Evolutionary conservation across 2,329 filamentous ascomycete genomes (phyloP).

Genomic region (Talaromyces albobiverticillius): DNA sequence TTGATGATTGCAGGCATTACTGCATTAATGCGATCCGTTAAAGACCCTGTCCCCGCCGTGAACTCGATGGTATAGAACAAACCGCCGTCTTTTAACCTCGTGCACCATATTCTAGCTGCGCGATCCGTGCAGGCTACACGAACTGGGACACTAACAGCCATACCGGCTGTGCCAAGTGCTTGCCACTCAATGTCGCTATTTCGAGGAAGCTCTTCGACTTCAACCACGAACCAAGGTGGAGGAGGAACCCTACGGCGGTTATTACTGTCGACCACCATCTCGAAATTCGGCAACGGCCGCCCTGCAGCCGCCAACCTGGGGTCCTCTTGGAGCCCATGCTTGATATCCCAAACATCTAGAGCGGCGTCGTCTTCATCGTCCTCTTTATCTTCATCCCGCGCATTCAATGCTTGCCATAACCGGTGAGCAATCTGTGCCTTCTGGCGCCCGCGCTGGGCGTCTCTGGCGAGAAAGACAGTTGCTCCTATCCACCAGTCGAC

Average conservation of each 20-base stretch:
- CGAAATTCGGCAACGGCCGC: constrained; percentile 26
- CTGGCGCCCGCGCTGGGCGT: constrained; percentile 25
- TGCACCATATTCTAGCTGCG: constrained; percentile 19
- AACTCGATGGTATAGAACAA: constrained; percentile 32
- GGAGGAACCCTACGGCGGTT: constrained; percentile 52
- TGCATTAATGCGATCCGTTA: constrained; percentile 24
- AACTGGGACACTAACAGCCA: constrained; percentile 20
- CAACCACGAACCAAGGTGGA: constrained; percentile 66
- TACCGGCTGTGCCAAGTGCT: constrained; percentile 56
- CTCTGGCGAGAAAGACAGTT: constrained; percentile 67
- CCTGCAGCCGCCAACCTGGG: constrained; percentile 26
- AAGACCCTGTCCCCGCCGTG: constrained; percentile 11
- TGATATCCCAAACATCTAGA: constrained; percentile 50
- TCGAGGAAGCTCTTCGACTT: constrained; percentile 75
- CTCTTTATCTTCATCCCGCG: constrained; percentile 28
- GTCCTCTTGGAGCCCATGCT: constrained; percentile 56
- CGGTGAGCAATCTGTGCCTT: constrained; percentile 38
- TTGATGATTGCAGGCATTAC: constrained; percentile 18
- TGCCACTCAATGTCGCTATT: constrained; percentile 80
- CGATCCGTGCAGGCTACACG: constrained; percentile 17
- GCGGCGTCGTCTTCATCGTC: constrained; percentile 49
- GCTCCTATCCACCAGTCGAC: constrained; percentile 73
- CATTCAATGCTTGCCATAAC: constrained; percentile 46
- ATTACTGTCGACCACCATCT: constrained; percentile 19
- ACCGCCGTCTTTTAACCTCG: constrained; percentile 22